These are phyloP conservation scores for Boeremia lycopersici DNA, from an alignment of 2,329 filamentous ascomycete genomes.

Conservation along the genomic window DNA sequence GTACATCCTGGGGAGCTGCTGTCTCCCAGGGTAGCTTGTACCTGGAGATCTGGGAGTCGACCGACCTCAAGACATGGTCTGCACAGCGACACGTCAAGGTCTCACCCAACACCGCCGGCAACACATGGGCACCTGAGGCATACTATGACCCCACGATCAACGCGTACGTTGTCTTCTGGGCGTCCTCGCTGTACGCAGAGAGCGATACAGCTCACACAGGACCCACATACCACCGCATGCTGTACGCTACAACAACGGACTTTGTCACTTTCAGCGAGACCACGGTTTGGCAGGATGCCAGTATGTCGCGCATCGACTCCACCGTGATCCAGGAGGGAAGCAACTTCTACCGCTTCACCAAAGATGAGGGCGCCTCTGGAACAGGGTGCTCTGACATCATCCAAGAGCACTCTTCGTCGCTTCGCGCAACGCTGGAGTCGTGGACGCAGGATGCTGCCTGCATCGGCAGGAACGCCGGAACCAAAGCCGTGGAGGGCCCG, in stretches of 20 bases:
- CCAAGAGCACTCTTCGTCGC: conserved; percentile 54
- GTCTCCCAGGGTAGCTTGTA: conserved; percentile 57
- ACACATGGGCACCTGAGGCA: conserved; percentile 61
- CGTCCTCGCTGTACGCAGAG: conserved; percentile 53
- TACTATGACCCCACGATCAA: conserved; percentile 55
- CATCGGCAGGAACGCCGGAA: conserved; percentile 59
- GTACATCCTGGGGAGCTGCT: conserved; percentile 58
- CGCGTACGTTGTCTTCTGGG: conserved; percentile 56
- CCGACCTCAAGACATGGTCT: conserved; percentile 59
- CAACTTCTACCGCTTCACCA: conserved; percentile 61
- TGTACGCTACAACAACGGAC: conserved; percentile 58
- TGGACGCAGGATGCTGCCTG: conserved; percentile 57
- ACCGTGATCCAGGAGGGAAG: conserved; percentile 55
- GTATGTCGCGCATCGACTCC: conserved; percentile 59
- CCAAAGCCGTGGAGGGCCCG: conserved; percentile 58
- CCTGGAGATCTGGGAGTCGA: conserved; percentile 61
- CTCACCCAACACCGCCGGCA: conserved; percentile 57
- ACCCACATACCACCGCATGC: conserved; percentile 58
- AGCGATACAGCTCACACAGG: conserved; percentile 51
- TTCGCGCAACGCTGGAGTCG: conserved; percentile 50
- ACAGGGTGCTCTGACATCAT: conserved; percentile 63
- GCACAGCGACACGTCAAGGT: conserved; percentile 58
- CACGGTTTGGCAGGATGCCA: conserved; percentile 59
- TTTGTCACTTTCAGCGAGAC: conserved; percentile 58
- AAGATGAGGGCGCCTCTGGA: conserved; percentile 57